Evolutionary conservation across 2,329 filamentous ascomycete genomes (phyloP).

Genomic region (Fusarium floridanum): DNA sequence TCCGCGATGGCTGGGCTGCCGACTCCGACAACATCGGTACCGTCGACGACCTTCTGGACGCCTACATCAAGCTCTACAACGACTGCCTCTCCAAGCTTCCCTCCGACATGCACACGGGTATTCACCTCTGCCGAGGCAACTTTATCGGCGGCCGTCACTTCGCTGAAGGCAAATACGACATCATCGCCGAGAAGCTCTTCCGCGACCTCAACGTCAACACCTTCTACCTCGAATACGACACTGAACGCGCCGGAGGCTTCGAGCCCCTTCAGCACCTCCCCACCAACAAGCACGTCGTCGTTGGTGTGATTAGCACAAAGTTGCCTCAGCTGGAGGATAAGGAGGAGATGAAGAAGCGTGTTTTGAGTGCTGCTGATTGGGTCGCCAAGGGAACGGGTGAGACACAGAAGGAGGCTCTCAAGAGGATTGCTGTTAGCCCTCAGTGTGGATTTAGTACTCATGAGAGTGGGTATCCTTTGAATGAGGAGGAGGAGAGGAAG

Average conservation of each 20-base stretch:
- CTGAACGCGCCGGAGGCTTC: conserved; percentile 73
- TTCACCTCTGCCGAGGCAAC: conserved; percentile 80
- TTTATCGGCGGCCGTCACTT: conserved; percentile 76
- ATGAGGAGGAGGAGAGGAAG: conserved; percentile 77
- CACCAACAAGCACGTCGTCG: conserved; percentile 71
- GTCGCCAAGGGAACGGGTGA: conserved; percentile 76
- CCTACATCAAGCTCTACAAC: conserved; percentile 84
- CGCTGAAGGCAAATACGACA: conserved; percentile 75
- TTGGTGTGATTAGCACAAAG: conserved; percentile 75
- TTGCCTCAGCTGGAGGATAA: conserved; percentile 72
- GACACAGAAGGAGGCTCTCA: conserved; percentile 74
- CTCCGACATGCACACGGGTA: conserved; percentile 79
- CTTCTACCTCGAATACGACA: conserved; percentile 79
- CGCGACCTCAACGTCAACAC: conserved; percentile 72
- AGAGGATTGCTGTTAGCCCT: conserved; percentile 76
- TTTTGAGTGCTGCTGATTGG: conserved; percentile 73
- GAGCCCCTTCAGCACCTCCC: conserved; percentile 73
- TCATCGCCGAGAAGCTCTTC: conserved; percentile 76
- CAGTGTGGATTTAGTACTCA: conserved; percentile 83
- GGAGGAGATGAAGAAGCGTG: conserved; percentile 71
- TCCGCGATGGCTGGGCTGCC: conserved; percentile 76
- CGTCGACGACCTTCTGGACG: conserved; percentile 77
- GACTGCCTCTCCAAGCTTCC: conserved; percentile 74
- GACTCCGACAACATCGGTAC: conserved; percentile 76
- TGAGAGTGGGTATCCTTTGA: conserved; percentile 77